Conservation (phyloP, 1,284 basidiomycete species). For the Caloboletus firmus region DNA sequence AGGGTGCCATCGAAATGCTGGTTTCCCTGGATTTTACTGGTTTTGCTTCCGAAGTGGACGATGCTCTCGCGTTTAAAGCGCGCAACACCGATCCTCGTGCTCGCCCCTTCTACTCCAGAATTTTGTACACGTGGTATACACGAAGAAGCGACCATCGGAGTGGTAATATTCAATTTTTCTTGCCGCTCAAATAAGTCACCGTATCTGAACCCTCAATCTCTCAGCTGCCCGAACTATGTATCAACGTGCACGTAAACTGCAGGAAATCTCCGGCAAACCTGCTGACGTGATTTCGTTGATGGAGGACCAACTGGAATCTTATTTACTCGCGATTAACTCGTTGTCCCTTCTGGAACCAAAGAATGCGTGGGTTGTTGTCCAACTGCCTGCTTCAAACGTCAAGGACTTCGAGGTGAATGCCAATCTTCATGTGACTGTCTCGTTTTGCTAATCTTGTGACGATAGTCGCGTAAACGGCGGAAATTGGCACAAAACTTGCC, state of each 20-base stretch:
- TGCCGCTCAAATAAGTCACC: conserved; percentile 7
- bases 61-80: conserved; percentile 89
- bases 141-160: conserved; percentile 84
- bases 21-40: conserved; percentile 86
- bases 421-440: conserved; percentile 23
- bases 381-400: conserved; percentile 22
- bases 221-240: conserved; percentile 92
- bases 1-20: conserved; percentile 76
- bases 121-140: conserved; percentile 95
- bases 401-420: conserved; percentile 30
- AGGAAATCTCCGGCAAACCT: conserved; percentile 52
- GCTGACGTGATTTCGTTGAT: conserved; percentile 58
- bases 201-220: conserved; percentile 24
- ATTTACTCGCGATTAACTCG: conserved; percentile 87
- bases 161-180: conserved; percentile 52
- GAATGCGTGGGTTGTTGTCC: conserved; percentile 72
- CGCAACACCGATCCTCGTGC: conserved; percentile 89
- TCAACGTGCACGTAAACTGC: conserved; percentile 82
- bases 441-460: conserved; percentile 24
- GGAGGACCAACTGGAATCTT: conserved; percentile 79
- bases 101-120: conserved; percentile 85
- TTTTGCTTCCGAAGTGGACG: conserved; percentile 86
- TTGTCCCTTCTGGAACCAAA: conserved; percentile 80
- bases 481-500: conserved; percentile 79
- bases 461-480: conserved; percentile 63